Evolutionary conservation across 768 basidiomycete species (phyloP), one percentile per base, ranked within the genome.

Genomic region (Trichaptum fuscoviolaceum): DNA sequence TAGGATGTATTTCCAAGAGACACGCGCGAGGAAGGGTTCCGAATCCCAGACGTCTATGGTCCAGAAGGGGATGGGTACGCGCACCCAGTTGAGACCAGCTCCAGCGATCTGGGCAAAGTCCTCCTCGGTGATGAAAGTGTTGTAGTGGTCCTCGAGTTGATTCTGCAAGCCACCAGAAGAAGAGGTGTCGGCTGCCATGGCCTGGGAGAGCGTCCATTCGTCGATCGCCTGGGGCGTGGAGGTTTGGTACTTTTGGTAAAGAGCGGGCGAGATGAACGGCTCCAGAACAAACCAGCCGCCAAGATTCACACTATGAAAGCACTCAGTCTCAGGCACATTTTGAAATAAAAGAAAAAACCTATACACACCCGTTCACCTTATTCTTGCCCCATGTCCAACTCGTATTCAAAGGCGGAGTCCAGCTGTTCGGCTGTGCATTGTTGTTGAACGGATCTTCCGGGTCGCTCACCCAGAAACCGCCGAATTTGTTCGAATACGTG

Each of bases 401-500:
- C 65, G 80, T 73, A 69, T 77, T 79, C 25, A 84, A 69, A 2
- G 76, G 69, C 3, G 80, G 81, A 0, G 77, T 74, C 74, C 78
- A 83, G 12, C 70, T 73, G 65, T 82, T 77, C 25, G 78, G 71
- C 65, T 72, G 69, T 1, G 82, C 82, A 20, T 73, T 73, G 69
- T 78, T 75, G 74, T 79, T 77, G 74, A 77, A 79, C 6, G 81
- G 78, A 65, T 73, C 66, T 6, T 78, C 76, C 61, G 76, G 77
- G 64, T 78, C 78, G 78, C 64, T 25, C 87, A 83, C 74, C 88
- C 89, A 91, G 71, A 83, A 85, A 57, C 90, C 90, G 35, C 87
- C 92, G 73, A 92, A 91, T 23, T 83, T 77, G 75, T 95, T 96
- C 67, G 79, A 80, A 75, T 96, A 96, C 1, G 81, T 85, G 76